A percentile compares a stretch with the other conserved stretches of the same genome.
These are phyloP conservation scores for Claviceps fusiformis DNA, from an alignment of 2,329 filamentous ascomycete genomes.

Conservation along the genomic window DNA sequence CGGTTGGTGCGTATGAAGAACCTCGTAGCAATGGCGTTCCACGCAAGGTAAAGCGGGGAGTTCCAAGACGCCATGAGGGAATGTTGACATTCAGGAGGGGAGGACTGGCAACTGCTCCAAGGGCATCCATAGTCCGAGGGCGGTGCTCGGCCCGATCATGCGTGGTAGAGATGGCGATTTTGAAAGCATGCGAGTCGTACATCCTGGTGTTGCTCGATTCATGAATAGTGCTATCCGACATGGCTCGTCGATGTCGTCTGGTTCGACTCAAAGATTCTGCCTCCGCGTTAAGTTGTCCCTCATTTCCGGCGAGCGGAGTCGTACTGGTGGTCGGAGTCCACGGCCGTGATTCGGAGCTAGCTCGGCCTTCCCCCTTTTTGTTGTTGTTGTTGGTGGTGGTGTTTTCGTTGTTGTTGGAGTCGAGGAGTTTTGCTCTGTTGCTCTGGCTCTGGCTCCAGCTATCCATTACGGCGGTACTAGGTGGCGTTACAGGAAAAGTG, in stretches of 20 bases:
- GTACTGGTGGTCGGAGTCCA: constrained; percentile 30
- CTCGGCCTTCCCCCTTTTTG: neutral
- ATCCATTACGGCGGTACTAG: constrained; percentile 34
- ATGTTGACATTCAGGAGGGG: constrained; percentile 62
- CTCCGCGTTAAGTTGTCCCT: constrained; percentile 20
- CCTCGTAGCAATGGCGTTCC: constrained; percentile 67
- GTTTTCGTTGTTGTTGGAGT: neutral
- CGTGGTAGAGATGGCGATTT: constrained; percentile 66
- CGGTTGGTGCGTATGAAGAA: constrained; percentile 66
- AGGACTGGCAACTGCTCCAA: constrained; percentile 24
- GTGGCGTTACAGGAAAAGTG: constrained; percentile 46
- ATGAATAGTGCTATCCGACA: constrained; percentile 66
- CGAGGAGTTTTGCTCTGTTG: constrained; percentile 15
- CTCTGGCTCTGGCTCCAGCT: constrained; percentile 37
- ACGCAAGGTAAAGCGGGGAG: constrained; percentile 62
- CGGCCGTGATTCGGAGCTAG: constrained; percentile 1
- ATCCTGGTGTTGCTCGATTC: constrained; percentile 42
- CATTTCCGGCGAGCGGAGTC: constrained; percentile 22
- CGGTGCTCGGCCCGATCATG: constrained; percentile 34
- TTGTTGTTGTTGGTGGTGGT: constrained; percentile 3
- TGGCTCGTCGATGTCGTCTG: constrained; percentile 43
- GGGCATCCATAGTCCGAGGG: constrained; percentile 49
- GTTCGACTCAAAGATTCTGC: constrained; percentile 11
- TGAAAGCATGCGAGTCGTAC: constrained; percentile 55
- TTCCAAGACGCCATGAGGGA: constrained; percentile 72